A percentile compares a stretch with the other conserved stretches of the same genome.
These are phyloP conservation scores for Mycena vitilis DNA, from an alignment of 768 basidiomycete species.

Conservation along the genomic window DNA sequence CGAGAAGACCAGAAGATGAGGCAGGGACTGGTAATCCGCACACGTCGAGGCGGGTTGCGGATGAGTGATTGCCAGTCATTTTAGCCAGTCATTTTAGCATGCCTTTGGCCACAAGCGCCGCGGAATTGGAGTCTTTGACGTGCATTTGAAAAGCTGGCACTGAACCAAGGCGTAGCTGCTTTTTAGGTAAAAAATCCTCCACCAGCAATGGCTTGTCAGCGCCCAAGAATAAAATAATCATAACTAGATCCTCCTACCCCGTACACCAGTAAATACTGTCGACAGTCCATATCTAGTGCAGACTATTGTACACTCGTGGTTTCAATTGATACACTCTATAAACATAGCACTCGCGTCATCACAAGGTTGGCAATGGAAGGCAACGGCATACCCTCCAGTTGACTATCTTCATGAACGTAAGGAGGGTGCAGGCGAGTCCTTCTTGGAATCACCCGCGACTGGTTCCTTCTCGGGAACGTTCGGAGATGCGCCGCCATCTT, in stretches of 20 bases:
- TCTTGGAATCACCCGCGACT: slow-evolving; percentile 43
- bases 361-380: slow-evolving; percentile 19
- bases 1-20: slow-evolving; percentile 28
- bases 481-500: slow-evolving; percentile 56
- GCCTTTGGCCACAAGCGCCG: slow-evolving; percentile 23
- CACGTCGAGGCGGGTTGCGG: slow-evolving; percentile 33
- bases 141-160: slow-evolving; percentile 27
- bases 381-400: slow-evolving; percentile 30
- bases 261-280: slow-evolving; percentile 38
- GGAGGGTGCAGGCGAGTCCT: slow-evolving; percentile 38
- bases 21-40: slow-evolving; percentile 26
- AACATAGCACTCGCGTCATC: slow-evolving; percentile 24
- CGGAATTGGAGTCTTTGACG: slow-evolving; percentile 26
- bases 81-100: no score
- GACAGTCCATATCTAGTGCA: slow-evolving; percentile 32
- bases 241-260: slow-evolving; percentile 36
- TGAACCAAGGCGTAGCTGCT: slow-evolving; percentile 7
- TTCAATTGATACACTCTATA: slow-evolving; percentile 27
- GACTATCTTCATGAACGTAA: slow-evolving; percentile 34
- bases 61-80: slow-evolving; percentile 16
- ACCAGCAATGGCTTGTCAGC: slow-evolving; percentile 21
- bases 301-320: slow-evolving; percentile 31
- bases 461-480: slow-evolving; percentile 42
- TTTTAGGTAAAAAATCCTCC: slow-evolving; percentile 15
- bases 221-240: slow-evolving; percentile 32